A percentile compares a stretch with the other conserved stretches of the same genome.
Evolutionary conservation across 495 filamentous ascomycete genomes (phyloP).

Genomic region (Penicillium crystallinum): DNA sequence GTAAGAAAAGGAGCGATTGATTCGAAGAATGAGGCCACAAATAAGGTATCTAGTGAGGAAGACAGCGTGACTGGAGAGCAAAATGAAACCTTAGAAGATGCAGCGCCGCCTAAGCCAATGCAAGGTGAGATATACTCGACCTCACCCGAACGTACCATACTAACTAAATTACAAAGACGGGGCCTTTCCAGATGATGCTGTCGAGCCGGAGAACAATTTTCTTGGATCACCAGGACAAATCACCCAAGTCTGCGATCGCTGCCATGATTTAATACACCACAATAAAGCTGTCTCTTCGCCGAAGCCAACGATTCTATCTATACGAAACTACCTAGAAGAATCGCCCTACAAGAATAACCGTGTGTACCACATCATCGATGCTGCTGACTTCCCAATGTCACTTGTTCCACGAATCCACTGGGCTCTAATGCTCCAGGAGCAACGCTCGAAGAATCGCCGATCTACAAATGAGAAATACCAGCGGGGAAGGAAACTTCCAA

Average conservation of each 20-base stretch:
- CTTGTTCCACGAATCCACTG: conserved; percentile 61
- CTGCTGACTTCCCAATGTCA: conserved; percentile 94
- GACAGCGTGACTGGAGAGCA: conserved; percentile 12
- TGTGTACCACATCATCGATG: conserved; percentile 96
- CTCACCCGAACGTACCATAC: background rate
- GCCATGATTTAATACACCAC: conserved; percentile 75
- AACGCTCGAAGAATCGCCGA: conserved; percentile 72
- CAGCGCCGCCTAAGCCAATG: conserved; percentile 13
- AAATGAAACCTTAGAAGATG: conserved; percentile 1
- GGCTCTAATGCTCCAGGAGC: conserved; percentile 55
- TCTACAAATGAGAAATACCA: conserved; percentile 57
- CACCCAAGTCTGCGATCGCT: conserved; percentile 69
- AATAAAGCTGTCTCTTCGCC: conserved; percentile 60
- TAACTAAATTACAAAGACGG: conserved; percentile 19
- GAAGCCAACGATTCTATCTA: conserved; percentile 71
- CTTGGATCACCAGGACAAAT: conserved; percentile 14
- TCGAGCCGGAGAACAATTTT: conserved; percentile 17
- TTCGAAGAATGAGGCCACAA: conserved; percentile 13
- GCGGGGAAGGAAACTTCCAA: conserved; percentile 53
- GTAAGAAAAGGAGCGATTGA: conserved; percentile 40
- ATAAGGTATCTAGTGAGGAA: background rate
- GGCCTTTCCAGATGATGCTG: conserved; percentile 36
- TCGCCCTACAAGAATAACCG: conserved; percentile 85
- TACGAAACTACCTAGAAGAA: conserved; percentile 75
- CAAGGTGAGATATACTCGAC: conserved; percentile 12